Evolutionary conservation across 352 stramenopile genomes (phyloP).

Genomic region (Phytophthora podocarpi): DNA sequence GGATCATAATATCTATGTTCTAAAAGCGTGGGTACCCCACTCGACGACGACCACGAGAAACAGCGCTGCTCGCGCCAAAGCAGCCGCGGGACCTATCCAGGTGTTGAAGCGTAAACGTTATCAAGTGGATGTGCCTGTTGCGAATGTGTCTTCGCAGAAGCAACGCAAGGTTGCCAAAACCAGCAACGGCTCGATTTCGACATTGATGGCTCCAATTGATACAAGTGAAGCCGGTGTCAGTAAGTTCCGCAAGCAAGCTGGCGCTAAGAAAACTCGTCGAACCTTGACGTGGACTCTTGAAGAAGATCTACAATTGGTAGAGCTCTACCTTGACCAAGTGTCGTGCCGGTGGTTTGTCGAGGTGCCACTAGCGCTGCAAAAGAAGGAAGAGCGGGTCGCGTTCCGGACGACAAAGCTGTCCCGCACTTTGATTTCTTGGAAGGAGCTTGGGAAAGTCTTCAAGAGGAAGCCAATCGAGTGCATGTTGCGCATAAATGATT

Average conservation of each 20-base stretch:
- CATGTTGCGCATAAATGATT: conserved; percentile 70
- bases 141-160: conserved; percentile 32
- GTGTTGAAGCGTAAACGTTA: conserved; percentile 65
- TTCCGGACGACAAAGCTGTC: conserved; percentile 66
- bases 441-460: conserved; percentile 57
- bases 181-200: conserved; percentile 17
- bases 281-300: conserved; percentile 69
- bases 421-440: conserved; percentile 77
- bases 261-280: conserved; percentile 56
- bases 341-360: conserved; percentile 83
- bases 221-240: conserved; percentile 43
- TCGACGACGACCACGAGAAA: conserved; percentile 46
- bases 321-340: conserved; percentile 76
- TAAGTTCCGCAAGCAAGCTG: conserved; percentile 52
- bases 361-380: conserved; percentile 70
- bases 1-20: conserved; percentile 70
- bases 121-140: conserved; percentile 11
- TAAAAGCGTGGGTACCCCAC: conserved; percentile 72
- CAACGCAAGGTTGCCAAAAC: conserved; percentile 35
- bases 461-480: conserved; percentile 72
- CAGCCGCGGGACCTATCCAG: conserved; percentile 51
- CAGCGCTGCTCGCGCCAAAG: conserved; percentile 59
- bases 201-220: conserved; percentile 31
- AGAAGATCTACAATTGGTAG: conserved; percentile 68
- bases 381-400: conserved; percentile 60